Base-by-base conservation (phyloP, 2,329 filamentous ascomycete genomes). In the Fusarium sp. region DNA sequence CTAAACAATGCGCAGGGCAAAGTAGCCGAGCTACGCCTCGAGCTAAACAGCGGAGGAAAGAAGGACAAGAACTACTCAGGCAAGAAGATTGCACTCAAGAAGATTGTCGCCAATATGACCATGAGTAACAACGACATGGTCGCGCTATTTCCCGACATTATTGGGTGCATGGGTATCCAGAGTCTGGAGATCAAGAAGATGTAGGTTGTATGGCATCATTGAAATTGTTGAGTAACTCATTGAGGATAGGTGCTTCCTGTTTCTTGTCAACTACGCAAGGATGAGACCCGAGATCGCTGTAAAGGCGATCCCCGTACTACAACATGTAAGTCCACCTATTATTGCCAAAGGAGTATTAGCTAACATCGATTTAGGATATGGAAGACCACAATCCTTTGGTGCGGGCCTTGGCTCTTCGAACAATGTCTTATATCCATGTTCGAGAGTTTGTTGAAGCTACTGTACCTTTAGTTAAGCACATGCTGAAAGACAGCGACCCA, bases 41-140 rank as follows among this genome's bases (percentile, higher is more conserved):
- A 99, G 85, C 89, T 99, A 78, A 94, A 94, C 81, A 93, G 91
- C 81, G 94, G 94, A 78, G 92, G 93, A 72, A 98, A 97, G 86
- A 99, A 98, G 85, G 96, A 99, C 84, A 98, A 98, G 88, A 97
- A 97, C 83, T 92, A 94, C 82, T 88, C 91, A 44, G 89, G 90
- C 71, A 99, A 98, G 87, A 98, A 98, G 88, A 97, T 98, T 77
- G 94, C 96, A 13, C 87, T 99, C 68, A 99, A 99, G 88, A 98
- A 98, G 87, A 98, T 99, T 73, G 96, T 99, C 75, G 96, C 96
- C 79, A 99, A 99, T 80, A 99, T 99, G 96, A 99, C 96, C 70
- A 99, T 99, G 96, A 98, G 95, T 88, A 99, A 99, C 83, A 99
- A 98, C 78, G 96, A 99, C 81, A 99, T 99, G 96, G 92, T 98